These are phyloP conservation scores for Acanthamoeba sp. DNA, from an alignment of 208 protist genomes.

Conservation along the genomic window DNA sequence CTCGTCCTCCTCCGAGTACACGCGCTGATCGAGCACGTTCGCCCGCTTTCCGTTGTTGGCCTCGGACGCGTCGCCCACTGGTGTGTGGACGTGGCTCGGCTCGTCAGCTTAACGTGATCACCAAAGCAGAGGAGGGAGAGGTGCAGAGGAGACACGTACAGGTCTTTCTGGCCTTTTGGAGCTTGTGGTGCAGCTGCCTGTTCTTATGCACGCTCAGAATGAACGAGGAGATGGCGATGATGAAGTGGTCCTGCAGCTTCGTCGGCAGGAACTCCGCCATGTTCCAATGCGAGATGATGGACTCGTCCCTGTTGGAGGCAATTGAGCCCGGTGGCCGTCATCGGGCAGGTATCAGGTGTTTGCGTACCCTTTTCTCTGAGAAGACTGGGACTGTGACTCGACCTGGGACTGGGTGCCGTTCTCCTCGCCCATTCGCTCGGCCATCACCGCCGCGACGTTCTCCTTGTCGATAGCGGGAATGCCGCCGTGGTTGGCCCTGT, in stretches of 20 bases:
- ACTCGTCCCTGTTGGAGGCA: not conserved
- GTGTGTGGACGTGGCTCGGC: not conserved
- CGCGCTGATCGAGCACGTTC: conserved; percentile 60
- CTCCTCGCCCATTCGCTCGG: not conserved
- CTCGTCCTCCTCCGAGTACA: conserved; percentile 64
- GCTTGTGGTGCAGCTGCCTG: conserved; percentile 1
- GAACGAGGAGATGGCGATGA: conserved; percentile 56
- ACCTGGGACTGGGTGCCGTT: not conserved
- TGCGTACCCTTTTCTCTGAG: conserved; percentile 39
- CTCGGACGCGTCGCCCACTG: conserved; percentile 26
- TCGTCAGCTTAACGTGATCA: too few relatives aligned
- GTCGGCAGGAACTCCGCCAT: conserved; percentile 70
- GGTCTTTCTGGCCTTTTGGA: conserved; percentile 56
- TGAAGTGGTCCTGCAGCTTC: conserved; percentile 67
- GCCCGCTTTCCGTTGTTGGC: not conserved
- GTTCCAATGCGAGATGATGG: conserved; percentile 73
- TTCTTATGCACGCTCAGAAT: conserved; percentile 41
- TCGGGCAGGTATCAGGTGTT: not conserved
- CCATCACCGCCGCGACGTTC: not conserved
- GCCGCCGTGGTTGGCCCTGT: conserved; percentile 80
- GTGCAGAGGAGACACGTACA: not conserved
- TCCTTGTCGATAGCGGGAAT: conserved; percentile 66
- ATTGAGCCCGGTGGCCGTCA: not conserved
- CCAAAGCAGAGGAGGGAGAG: too few relatives aligned
- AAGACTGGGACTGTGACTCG: not conserved